Base-by-base conservation (phyloP, 176 grass and related monocot species). In the sorghum (Sorghum bicolor) region DNA sequence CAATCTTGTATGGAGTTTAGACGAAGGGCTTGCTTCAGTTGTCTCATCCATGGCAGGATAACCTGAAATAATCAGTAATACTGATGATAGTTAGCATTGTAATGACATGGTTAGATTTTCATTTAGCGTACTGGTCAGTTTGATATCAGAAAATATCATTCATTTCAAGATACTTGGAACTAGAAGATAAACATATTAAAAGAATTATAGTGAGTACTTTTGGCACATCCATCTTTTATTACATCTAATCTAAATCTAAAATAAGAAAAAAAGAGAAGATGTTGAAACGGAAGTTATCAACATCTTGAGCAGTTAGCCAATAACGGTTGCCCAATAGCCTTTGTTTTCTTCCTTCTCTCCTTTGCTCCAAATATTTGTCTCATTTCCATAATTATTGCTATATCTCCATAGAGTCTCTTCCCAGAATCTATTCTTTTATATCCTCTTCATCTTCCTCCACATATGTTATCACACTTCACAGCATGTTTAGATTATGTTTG, bases 1-100 rank as follows among this genome's bases (percentile, higher is more conserved):
- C 36, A 98, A 85, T 72, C 77, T 91, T 44, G 93, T 90, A 78
- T 95, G 87, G 65, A 98, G 93, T 75, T 92, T 98, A 57, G 83
- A 60, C 44, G 84, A 74, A 26, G 24, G 47, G 30, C 24, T 85
- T 77, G 70, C 16, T 7, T 68, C 88, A 70, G 85, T 84, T 53
- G 55, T 50, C 41, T 76, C 82, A 74, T 73, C 85, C 93, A 94
- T 94, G 48, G 13, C 15, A 1, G 47, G 36, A 84, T 80, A 65
- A 70, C 68, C 87, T 92, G 64, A 34, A 79, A 85, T 67, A 89
- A 83, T 48, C 74, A 74, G 25, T 82, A 41, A 55, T 44, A 63
- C 17, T 50, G 82, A 14, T 17, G 32, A 26, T 28, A 4, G 16
- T 70, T 57, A 72, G 78, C 63, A 0, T 72, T 64, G 28, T 32